Evolutionary conservation across 2,329 filamentous ascomycete genomes (phyloP).

Genomic region (Xylaria sp.): DNA sequence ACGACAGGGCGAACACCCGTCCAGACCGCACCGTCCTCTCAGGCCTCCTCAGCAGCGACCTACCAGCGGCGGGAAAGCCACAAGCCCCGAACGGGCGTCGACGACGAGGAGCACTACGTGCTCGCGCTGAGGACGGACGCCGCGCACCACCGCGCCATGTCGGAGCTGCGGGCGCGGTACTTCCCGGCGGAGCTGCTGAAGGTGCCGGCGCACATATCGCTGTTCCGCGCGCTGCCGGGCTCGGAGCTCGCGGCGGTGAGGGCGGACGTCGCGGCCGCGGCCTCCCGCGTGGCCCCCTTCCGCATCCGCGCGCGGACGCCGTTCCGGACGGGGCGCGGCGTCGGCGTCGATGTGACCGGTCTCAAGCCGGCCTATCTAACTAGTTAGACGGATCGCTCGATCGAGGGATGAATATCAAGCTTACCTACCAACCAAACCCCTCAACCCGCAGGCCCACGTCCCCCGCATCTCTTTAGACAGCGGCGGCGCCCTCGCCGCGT

Average conservation of each 20-base stretch:
- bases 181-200: slow-evolving; percentile 18
- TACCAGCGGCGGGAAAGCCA: slow-evolving; percentile 7
- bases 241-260: slow-evolving; percentile 7
- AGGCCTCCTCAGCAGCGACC: no score
- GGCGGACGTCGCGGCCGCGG: slow-evolving; percentile 4
- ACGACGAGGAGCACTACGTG: slow-evolving; percentile 17
- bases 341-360: slow-evolving; percentile 10
- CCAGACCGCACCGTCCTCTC: no score
- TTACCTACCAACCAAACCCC: not conserved
- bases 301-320: slow-evolving; percentile 5
- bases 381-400: slow-evolving; percentile 1
- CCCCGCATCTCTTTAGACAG: slow-evolving; percentile 44
- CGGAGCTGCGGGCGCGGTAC: slow-evolving; percentile 15
- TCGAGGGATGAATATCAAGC: no score
- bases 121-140: slow-evolving; percentile 18
- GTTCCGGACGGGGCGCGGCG: slow-evolving; percentile 15
- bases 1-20: no score
- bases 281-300: slow-evolving; percentile 3
- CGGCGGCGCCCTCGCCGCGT: slow-evolving; percentile 44
- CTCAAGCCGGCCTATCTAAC: slow-evolving; percentile 4
- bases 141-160: slow-evolving; percentile 14
- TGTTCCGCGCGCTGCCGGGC: slow-evolving; percentile 26
- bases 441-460: slow-evolving; percentile 35
- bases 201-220: slow-evolving; percentile 24
- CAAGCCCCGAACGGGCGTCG: slow-evolving; percentile 3